A percentile compares a stretch with the other conserved stretches of the same genome.
phyloP scores from a whole-genome alignment of 768 basidiomycete species.

The Antrodiella citrinella region DNA sequence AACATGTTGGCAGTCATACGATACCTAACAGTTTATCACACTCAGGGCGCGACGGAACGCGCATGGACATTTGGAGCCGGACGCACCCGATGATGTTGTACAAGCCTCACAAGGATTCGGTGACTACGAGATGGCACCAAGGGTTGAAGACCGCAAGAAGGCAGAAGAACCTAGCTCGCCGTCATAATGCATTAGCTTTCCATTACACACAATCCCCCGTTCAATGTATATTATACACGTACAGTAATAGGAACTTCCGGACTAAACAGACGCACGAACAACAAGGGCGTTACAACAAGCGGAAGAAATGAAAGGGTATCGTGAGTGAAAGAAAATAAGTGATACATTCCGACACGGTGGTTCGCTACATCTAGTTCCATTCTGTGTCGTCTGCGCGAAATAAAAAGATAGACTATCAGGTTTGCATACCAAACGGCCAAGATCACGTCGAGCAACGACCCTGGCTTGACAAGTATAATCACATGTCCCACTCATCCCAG shows the following conservation, averaged over 20 bases:
- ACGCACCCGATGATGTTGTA: conserved; percentile 73
- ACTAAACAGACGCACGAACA: too few relatives aligned
- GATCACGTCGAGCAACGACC: too few relatives aligned
- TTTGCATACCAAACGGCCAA: too few relatives aligned
- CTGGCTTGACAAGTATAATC: too few relatives aligned
- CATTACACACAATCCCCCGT: background rate
- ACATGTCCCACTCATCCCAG: conserved; percentile 80
- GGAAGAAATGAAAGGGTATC: background rate
- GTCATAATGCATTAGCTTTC: background rate
- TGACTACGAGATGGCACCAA: conserved; percentile 42
- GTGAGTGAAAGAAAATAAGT: background rate
- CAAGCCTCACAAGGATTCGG: conserved; percentile 76
- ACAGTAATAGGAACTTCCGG: background rate
- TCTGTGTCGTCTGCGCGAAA: too few relatives aligned
- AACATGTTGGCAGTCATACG: background rate
- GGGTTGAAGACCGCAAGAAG: conserved; percentile 22
- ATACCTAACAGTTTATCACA: conserved; percentile 2
- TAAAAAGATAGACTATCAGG: too few relatives aligned
- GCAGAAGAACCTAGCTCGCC: background rate
- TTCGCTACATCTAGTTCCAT: background rate
- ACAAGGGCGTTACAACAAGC: background rate
- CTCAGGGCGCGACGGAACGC: conserved; percentile 78
- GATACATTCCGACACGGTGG: background rate
- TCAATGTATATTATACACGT: background rate
- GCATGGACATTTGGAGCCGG: conserved; percentile 83